Conservation (phyloP, 352 stramenopile species). For the Plasmopara muralis region DNA sequence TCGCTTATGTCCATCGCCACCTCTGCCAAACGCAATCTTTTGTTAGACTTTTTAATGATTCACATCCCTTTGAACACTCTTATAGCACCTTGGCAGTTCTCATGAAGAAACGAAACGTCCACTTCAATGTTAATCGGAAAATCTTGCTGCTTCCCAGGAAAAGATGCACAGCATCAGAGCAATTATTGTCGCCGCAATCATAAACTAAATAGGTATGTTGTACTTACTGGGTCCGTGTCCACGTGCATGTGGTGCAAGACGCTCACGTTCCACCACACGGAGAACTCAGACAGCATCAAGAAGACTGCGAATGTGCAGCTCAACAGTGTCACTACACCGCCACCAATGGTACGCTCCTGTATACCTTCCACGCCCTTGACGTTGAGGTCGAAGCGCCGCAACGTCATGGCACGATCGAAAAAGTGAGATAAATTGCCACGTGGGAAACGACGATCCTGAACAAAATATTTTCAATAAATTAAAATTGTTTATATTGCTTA, state of each 20-base stretch:
- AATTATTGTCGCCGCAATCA: constrained; percentile 5
- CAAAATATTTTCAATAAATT: too few species aligned
- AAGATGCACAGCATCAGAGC: constrained; percentile 4
- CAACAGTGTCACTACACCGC: constrained; percentile 74
- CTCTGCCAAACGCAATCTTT: constrained; percentile 28
- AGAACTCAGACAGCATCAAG: constrained; percentile 78
- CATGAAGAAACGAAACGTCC: constrained; percentile 78
- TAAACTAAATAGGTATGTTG: background rate
- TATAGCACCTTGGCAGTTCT: constrained; percentile 54
- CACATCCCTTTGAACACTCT: background rate
- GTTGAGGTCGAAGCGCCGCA: constrained; percentile 82
- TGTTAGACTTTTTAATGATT: background rate
- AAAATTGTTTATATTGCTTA: too few species aligned
- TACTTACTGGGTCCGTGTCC: constrained; percentile 66
- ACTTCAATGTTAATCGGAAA: constrained; percentile 72
- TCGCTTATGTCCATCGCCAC: constrained; percentile 82
- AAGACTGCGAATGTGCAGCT: constrained; percentile 69
- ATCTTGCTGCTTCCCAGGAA: constrained; percentile 60
- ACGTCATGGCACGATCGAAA: constrained; percentile 32
- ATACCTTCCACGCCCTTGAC: constrained; percentile 87
- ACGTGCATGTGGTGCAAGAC: constrained; percentile 86
- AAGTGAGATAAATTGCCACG: constrained; percentile 22
- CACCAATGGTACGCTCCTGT: constrained; percentile 81
- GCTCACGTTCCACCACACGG: constrained; percentile 79
- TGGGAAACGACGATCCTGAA: background rate